Evolutionary conservation across 1,139 yeast species (phyloP).

Genomic region (Nakaseomyces glabratus): DNA sequence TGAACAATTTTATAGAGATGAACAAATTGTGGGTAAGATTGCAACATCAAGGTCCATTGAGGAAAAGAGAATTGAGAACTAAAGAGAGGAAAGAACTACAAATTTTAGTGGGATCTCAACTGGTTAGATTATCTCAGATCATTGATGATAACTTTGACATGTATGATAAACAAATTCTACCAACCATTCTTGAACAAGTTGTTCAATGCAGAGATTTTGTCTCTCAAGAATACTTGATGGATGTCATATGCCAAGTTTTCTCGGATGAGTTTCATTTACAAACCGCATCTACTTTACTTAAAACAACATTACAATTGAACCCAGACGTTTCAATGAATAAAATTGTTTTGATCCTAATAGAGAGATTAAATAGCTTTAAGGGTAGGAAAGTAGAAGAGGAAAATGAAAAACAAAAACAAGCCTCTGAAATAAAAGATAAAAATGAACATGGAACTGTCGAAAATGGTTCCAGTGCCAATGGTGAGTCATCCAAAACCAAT

Average conservation of each 20-base stretch:
- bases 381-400: conserved; percentile 32
- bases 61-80: conserved; percentile 66
- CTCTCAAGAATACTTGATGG: conserved; percentile 85
- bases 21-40: conserved; percentile 94
- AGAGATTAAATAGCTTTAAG: conserved; percentile 58
- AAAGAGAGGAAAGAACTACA: conserved; percentile 82
- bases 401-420: conserved; percentile 7
- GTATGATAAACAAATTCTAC: conserved; percentile 61
- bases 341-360: conserved; percentile 60
- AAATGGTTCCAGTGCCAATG: conserved; percentile 7
- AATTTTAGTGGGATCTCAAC: conserved; percentile 84
- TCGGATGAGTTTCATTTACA: conserved; percentile 85
- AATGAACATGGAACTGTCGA: not conserved
- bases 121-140: conserved; percentile 80
- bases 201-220: conserved; percentile 85
- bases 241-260: conserved; percentile 85
- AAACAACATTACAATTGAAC: conserved; percentile 56
- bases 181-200: conserved; percentile 78
- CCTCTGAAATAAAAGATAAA: not conserved
- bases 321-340: conserved; percentile 62
- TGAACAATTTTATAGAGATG: conserved; percentile 91
- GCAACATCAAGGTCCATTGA: conserved; percentile 91
- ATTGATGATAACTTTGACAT: conserved; percentile 54
- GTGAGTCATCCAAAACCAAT: not conserved
- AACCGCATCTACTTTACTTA: conserved; percentile 60